Percentiles rank a stretch among this genome's conserved stretches.
phyloP scores from a whole-genome alignment of 2,329 filamentous ascomycete species.

The Reticulascus tulasneorum region DNA sequence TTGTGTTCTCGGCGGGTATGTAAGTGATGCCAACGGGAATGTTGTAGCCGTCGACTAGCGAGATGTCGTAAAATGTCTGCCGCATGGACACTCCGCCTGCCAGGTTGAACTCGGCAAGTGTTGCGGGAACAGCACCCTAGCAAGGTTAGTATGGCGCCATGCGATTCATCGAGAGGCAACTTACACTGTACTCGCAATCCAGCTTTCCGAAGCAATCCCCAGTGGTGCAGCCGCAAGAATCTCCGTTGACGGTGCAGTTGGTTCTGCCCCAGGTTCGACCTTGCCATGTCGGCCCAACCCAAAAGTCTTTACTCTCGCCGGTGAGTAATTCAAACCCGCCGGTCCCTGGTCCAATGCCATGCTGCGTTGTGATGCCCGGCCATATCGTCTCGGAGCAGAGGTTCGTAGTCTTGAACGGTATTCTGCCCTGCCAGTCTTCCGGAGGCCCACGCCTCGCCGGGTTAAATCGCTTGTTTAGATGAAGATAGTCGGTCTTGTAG shows the following conservation, averaged over 20 bases:
- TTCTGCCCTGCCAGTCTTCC: constrained; percentile 30
- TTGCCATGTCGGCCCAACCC: constrained; percentile 71
- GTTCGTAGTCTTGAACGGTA: constrained; percentile 68
- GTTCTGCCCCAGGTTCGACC: constrained; percentile 80
- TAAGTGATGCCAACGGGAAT: constrained; percentile 64
- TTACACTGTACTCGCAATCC: constrained; percentile 65
- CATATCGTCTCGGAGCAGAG: constrained; percentile 68
- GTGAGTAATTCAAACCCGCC: constrained; percentile 65
- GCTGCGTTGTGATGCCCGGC: constrained; percentile 71
- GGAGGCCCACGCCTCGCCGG: constrained; percentile 26
- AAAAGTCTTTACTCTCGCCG: constrained; percentile 56
- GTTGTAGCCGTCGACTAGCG: constrained; percentile 82
- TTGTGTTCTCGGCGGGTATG: constrained; percentile 56
- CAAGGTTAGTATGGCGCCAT: background rate
- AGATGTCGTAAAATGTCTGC: constrained; percentile 81
- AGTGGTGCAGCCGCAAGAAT: constrained; percentile 66
- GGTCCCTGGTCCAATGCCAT: constrained; percentile 61
- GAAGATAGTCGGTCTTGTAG: constrained; percentile 19
- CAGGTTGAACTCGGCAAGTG: constrained; percentile 77
- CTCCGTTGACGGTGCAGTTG: constrained; percentile 71
- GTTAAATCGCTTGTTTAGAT: constrained; percentile 18
- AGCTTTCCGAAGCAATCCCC: constrained; percentile 73
- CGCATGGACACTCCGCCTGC: constrained; percentile 54
- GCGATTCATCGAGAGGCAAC: constrained; percentile 20
- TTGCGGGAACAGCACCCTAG: constrained; percentile 69